phyloP scores from a whole-genome alignment of 1,284 basidiomycete species.

The Trametes sp. region DNA sequence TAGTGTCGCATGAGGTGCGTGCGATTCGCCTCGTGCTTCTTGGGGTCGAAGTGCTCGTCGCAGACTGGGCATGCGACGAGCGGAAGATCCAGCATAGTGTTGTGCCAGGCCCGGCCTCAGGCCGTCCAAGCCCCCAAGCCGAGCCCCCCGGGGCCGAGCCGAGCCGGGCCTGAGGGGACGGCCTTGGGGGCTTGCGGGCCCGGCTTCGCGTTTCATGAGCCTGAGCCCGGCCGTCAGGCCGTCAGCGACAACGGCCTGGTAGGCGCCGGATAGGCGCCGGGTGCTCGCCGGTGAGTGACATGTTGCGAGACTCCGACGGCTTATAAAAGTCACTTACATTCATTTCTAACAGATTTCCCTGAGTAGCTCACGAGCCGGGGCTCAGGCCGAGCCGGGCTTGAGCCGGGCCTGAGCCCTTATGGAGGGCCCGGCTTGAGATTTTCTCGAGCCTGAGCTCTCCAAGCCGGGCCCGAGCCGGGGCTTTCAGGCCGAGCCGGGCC shows the following conservation, averaged over 20 bases:
- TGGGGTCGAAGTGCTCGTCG: not conserved
- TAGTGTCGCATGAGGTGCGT: not conserved
- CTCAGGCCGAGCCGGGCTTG: not conserved
- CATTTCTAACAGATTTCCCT: no score
- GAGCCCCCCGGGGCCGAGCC: not conserved
- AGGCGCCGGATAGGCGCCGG: no score
- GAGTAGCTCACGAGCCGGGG: no score
- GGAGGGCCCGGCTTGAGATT: not conserved
- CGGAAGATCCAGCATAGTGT: not conserved
- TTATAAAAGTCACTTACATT: no score
- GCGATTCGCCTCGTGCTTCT: not conserved
- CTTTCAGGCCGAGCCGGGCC: slow-evolving; percentile 1
- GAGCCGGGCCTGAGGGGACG: not conserved
- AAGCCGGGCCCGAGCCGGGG: not conserved
- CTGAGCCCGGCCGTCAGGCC: no score
- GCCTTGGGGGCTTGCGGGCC: not conserved
- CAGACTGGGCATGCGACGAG: not conserved
- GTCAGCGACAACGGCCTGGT: no score
- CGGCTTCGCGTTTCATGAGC: not conserved
- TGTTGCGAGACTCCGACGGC: no score
- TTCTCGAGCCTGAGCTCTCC: not conserved
- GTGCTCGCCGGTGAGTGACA: no score
- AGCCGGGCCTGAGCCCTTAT: not conserved
- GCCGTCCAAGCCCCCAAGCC: not conserved
- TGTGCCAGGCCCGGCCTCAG: slow-evolving; percentile 1